Percentiles rank a stretch among this genome's conserved stretches.
Conservation (phyloP, 225 moss, liverwort and hornwort species). For the Asterella californica region DNA sequence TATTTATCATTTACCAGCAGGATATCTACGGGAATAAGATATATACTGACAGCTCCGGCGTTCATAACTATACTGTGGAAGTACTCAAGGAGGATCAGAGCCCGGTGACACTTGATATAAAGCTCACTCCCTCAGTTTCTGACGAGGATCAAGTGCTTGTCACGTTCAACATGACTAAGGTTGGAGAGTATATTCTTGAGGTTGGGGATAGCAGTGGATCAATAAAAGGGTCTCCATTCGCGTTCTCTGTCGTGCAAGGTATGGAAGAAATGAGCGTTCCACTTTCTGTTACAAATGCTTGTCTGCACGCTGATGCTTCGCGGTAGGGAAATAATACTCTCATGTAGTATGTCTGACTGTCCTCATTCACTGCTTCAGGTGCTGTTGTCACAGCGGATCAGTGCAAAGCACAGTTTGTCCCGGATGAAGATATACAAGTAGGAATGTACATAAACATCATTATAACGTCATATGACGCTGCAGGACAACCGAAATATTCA, state of each 20-base stretch:
- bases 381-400: constrained; percentile 9
- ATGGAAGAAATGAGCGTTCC: neutral
- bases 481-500: neutral
- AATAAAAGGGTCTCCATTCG: constrained; percentile 15
- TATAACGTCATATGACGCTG: neutral
- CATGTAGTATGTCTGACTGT: neutral
- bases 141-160: neutral
- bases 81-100: neutral
- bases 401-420: constrained; percentile 7
- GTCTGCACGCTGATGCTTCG: neutral
- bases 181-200: constrained; percentile 5
- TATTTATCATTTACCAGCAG: constrained; percentile 3
- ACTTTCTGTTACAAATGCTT: neutral
- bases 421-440: constrained; percentile 1
- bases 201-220: constrained; percentile 3
- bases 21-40: constrained; percentile 15
- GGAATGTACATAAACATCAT: constrained; percentile 12
- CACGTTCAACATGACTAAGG: neutral
- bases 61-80: neutral
- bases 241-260: constrained; percentile 2
- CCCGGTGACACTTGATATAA: neutral
- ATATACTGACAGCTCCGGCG: neutral
- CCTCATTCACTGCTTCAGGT: constrained; percentile 3
- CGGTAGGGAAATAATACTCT: neutral
- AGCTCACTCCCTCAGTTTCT: neutral